Evolutionary conservation across 768 basidiomycete species (phyloP), one percentile per base, ranked within the genome.

Genomic region (Lentinula sp.): DNA sequence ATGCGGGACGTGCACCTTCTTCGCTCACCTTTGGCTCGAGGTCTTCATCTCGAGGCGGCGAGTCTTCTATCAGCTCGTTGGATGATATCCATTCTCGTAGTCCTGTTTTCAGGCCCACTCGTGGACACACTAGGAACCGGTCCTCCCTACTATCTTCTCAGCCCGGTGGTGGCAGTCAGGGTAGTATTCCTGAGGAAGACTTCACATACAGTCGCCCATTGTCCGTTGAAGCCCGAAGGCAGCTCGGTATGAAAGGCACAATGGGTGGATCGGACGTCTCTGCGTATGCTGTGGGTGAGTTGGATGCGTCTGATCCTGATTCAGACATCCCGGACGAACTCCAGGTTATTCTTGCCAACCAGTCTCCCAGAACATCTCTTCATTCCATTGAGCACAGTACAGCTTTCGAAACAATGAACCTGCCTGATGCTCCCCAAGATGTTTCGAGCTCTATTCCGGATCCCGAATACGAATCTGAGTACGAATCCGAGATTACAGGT

Each of bases 241-340:
- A 75, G n/a, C 73, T 89, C 16, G 86, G 87, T 0, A 79, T 88
- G 71, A 73, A 75, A 13, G 88, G 87, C 0, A 90, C 88, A 0
- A 80, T 91, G 75, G 88, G 88, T 9, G 82, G 82, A 1, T 84
- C 82, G 0, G 75, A 81, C 52, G 76, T 76, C 3, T 80, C 80
- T 23, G 73, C 67, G 31, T 80, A 79, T 54, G 71, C 70, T 1
- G 78, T 76, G 58, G 74, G 74, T 15, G 79, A 78, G 18, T 64
- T 80, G 7, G 81, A 87, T 40, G 76, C 74, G 2, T 82, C 81
- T 8, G 86, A 90, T 66, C 87, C 82, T 0, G 86, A 91, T 69
- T 88, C 86, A 1, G 89, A 93, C 65, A 88, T 92, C n/a, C 89
- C 91, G 1, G 82, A 88, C 45, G 91, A 93, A 70, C 69, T 93